phyloP scores from a whole-genome alignment of 2,329 filamentous ascomycete species.

The Botrytis fragariae region DNA sequence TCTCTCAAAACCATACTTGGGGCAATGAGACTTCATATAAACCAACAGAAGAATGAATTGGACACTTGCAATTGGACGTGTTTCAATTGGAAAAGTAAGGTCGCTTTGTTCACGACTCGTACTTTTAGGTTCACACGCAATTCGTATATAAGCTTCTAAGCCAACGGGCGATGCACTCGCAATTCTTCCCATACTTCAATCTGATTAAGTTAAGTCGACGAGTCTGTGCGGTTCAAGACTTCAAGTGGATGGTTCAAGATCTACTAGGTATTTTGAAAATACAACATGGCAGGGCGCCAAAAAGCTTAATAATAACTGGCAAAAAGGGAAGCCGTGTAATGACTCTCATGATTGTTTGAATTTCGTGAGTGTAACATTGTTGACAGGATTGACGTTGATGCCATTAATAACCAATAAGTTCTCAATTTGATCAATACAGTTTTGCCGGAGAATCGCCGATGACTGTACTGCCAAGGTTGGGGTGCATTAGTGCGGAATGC shows the following conservation, averaged over 20 bases:
- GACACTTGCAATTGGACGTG: neutral
- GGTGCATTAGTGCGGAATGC: constrained; percentile 1
- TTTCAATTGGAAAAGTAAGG: neutral
- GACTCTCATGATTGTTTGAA: neutral
- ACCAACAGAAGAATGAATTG: neutral
- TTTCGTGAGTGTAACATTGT: neutral
- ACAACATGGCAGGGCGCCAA: neutral
- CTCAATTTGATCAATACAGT: neutral
- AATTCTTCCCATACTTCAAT: neutral
- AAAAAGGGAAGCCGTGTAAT: neutral
- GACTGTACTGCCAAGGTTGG: neutral
- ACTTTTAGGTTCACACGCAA: neutral
- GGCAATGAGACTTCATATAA: neutral
- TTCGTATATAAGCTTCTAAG: neutral
- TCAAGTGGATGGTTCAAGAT: neutral
- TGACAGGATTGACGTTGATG: neutral
- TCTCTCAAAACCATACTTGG: neutral
- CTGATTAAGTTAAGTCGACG: neutral
- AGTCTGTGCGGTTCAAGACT: neutral
- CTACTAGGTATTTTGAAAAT: neutral
- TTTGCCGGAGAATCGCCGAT: neutral
- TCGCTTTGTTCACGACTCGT: neutral
- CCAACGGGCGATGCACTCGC: neutral
- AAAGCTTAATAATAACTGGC: neutral
- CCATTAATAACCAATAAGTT: neutral